Evolutionary conservation across 768 basidiomycete species (phyloP), one percentile per base, ranked within the genome.

Genomic region (Mycena alexandri): DNA sequence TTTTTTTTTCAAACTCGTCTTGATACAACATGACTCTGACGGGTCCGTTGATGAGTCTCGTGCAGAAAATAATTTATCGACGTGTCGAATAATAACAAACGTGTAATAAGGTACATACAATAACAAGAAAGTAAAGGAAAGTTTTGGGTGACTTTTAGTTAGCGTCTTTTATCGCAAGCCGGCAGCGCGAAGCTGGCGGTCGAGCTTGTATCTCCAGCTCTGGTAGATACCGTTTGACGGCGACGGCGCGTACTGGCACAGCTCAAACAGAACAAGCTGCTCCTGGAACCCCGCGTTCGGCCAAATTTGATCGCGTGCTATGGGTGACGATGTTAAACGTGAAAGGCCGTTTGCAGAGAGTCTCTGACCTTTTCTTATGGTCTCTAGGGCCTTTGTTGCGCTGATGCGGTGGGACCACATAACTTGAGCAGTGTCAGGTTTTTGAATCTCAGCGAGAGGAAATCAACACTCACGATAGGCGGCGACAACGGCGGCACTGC

Each of bases 281-380:
- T 92, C 90, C 63, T 90, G 88, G 77, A 93, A 93, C 48, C 91
- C 92, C n/a, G 90, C 86, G 68, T 88, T 91, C 67, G 88, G 86
- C 91, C 91, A 93, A 58, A 92, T 90, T 73, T 92, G 90, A 77
- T 91, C 88, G 54, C 91, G 89, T 53, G 87, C 91, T 93, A 71
- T 56, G 21, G 58, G 38, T 48, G 11, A 61, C 24, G 42, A 38
- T 38, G 34, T 61, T 17, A 67, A 25, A 5, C 13, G 68, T 29
- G 69, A 47, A 64, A 24, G 29, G 29, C 48, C 22, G n/a, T 17
- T 47, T 47, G 59, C 43, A 57, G 25, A 60, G 25, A 65, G 53
- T 43, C 70, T 64, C 79, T 67, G 75, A 90, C 92, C 88, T 78
- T 82, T 75, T 75, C 91, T 85, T 66, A 93, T 86, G 38, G 79